Evolutionary conservation across 768 basidiomycete species (phyloP).

Genomic region (Psilocybe azurescens): DNA sequence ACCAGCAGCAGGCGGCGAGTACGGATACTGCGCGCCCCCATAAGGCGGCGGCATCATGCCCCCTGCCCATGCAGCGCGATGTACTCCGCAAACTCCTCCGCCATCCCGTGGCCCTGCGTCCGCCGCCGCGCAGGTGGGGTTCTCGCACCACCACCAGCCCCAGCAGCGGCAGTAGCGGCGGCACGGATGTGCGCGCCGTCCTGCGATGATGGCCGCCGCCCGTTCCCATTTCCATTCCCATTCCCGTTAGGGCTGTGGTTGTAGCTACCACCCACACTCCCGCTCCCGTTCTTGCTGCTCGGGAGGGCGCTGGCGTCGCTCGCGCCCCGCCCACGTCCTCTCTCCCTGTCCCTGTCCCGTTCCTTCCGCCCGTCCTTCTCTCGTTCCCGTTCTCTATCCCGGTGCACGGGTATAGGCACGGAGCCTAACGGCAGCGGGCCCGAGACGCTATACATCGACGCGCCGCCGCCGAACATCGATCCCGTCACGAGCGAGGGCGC

Average conservation of each 20-base stretch:
- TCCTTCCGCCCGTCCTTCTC: too few relatives aligned
- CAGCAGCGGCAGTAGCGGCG: neutral
- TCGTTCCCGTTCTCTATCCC: constrained; percentile 11
- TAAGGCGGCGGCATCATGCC: constrained; percentile 17
- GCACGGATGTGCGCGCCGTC: constrained; percentile 15
- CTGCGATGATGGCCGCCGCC: constrained; percentile 19
- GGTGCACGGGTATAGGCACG: constrained; percentile 1
- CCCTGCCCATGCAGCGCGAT: constrained; percentile 16
- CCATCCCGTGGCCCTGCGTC: constrained; percentile 21
- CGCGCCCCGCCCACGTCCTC: constrained; percentile 2
- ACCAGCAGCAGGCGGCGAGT: neutral
- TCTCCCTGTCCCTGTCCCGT: too few relatives aligned
- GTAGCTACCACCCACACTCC: constrained; percentile 5
- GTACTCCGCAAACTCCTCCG: constrained; percentile 30
- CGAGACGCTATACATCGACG: constrained; percentile 23
- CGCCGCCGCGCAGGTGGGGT: constrained; percentile 7
- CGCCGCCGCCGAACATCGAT: constrained; percentile 1
- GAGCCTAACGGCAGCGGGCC: constrained; percentile 25
- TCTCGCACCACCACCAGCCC: neutral
- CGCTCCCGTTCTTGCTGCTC: neutral
- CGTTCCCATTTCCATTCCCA: neutral
- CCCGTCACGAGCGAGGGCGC: neutral
- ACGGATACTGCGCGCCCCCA: constrained; percentile 15
- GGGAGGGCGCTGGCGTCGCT: constrained; percentile 18
- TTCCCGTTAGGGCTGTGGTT: neutral